phyloP scores from a whole-genome alignment of 2,329 filamentous ascomycete genomes.

The Aspergillus flavus region DNA sequence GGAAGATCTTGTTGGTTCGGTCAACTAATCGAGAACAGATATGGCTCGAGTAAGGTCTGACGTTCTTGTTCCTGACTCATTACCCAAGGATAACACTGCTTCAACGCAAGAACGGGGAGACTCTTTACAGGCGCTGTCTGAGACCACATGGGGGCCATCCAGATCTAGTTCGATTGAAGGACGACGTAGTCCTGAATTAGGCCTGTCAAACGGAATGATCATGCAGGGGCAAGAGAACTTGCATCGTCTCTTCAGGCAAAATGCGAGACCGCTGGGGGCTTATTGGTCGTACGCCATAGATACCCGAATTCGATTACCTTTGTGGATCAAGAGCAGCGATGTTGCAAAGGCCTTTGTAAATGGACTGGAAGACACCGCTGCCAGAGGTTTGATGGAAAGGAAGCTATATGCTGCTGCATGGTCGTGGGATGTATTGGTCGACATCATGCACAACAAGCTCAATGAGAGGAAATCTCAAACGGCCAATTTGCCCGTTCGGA shows the following conservation, averaged over 20 bases:
- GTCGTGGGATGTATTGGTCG: slow-evolving; percentile 26
- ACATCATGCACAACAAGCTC: slow-evolving; percentile 14
- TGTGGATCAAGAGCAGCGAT: slow-evolving; percentile 19
- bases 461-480: not conserved
- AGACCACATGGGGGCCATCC: slow-evolving; percentile 18
- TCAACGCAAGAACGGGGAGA: not conserved
- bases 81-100: slow-evolving; percentile 5
- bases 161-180: not conserved
- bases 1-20: not conserved
- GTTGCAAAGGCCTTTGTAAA: slow-evolving; percentile 36
- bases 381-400: slow-evolving; percentile 24
- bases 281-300: slow-evolving; percentile 31
- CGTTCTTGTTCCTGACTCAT: slow-evolving; percentile 21
- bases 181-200: not conserved
- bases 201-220: not conserved
- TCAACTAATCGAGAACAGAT: not conserved
- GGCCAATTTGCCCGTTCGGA: not conserved
- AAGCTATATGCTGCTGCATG: slow-evolving; percentile 28
- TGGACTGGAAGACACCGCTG: slow-evolving; percentile 28
- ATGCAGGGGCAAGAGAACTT: not conserved
- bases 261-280: slow-evolving; percentile 20
- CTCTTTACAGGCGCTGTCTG: slow-evolving; percentile 8
- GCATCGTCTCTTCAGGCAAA: slow-evolving; percentile 23
- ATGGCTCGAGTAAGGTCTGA: slow-evolving; percentile 1
- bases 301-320: slow-evolving; percentile 20